Conservation (phyloP, 106 monocot species). For the Chionographis japonica region DNA sequence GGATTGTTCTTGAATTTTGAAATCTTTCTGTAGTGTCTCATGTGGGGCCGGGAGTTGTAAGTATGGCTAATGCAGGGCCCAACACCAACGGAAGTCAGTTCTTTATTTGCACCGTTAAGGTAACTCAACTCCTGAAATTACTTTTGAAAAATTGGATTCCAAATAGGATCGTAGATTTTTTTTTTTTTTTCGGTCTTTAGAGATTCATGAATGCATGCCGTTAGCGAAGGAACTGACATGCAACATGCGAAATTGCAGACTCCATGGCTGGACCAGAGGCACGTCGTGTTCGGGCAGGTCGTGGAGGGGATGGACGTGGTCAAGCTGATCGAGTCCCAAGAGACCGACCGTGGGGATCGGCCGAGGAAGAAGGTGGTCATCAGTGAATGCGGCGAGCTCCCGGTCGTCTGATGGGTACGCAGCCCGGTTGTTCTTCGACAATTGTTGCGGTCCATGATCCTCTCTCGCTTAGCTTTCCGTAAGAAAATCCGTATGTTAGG, state of each 20-base stretch:
- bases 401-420: conserved; percentile 27
- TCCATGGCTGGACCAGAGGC: conserved; percentile 88
- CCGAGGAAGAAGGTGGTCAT: conserved; percentile 81
- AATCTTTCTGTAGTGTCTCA: conserved; percentile 50
- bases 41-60: conserved; percentile 81
- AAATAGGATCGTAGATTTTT: background rate
- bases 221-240: no score
- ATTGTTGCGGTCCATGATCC: no score
- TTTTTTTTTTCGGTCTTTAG: background rate
- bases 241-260: conserved; percentile 48
- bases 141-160: background rate
- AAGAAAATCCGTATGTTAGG: no score
- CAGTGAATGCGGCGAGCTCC: conserved; percentile 78
- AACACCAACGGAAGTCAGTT: conserved; percentile 98
- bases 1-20: background rate
- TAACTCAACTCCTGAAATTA: conserved; percentile 9
- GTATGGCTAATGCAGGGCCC: conserved; percentile 98
- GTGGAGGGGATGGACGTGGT: conserved; percentile 87
- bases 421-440: no score
- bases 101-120: conserved; percentile 98
- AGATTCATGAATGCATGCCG: background rate
- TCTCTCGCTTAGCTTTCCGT: no score
- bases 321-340: conserved; percentile 78
- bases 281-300: conserved; percentile 91
- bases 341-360: conserved; percentile 86